Evolutionary conservation across 352 stramenopile species (phyloP), one percentile per base, ranked within the genome.

Genomic region (Globisporangium orthogonon): DNA sequence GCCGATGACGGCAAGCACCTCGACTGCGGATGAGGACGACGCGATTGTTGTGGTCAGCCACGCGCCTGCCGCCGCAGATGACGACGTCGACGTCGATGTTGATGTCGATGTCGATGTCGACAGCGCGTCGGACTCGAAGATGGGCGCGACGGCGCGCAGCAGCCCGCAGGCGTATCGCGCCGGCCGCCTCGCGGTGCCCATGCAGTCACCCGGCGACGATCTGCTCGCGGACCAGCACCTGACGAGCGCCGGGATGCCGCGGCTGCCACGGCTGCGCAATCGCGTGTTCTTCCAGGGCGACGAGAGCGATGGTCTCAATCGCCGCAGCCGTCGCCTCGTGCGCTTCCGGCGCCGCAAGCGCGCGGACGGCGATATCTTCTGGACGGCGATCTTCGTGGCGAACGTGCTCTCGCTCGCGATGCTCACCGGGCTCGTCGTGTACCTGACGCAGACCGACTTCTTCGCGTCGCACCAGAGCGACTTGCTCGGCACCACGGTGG

Each of bases 381-480:
- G 84, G 84, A 89, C 73, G 31, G 68, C 67, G 3, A 83, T 94
- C 50, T 68, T 86, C 39, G 50, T 89, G 13, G 70, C 78, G 49
- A 92, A 78, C 49, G 23, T 91, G 48, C 55, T 94, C 43, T 90
- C 79, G 56, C 78, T 94, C 41, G 67, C 64, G 1, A 67, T 92
- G 7, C 74, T 91, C 62, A 68, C 53, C n/a, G 63, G 71, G 28
- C 65, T 89, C 15, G 72, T 75, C 23, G 71, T 87, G 23, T 91
- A 91, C 61, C 68, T 94, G 29, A 77, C 76, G 57, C 79, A 91
- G 56, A 85, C 81, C 10, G 81, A 91, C 58, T 91, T 94, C 67
- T 94, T 94, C 39, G 74, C 74, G 59, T 81, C 74, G 9, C 81
- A 94, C 59, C 84, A 91, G 60, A 86, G 67, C 35, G 82, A 94